phyloP scores from a whole-genome alignment of 2,329 filamentous ascomycete genomes.

The Malbranchea zuffiana region DNA sequence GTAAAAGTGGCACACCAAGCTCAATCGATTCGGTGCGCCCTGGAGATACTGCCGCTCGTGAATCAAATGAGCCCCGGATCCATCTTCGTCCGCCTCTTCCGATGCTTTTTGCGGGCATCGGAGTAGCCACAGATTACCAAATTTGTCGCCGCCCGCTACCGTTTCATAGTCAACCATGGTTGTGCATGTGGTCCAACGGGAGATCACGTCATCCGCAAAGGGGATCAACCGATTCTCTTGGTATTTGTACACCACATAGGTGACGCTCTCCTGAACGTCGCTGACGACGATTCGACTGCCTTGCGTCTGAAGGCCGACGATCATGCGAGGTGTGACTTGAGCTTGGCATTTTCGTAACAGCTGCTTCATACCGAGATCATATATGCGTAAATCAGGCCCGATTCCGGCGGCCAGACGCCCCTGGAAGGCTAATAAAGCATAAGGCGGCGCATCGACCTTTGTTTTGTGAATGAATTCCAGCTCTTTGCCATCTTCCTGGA shows the following conservation, averaged over 20 bases:
- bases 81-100: constrained; percentile 83
- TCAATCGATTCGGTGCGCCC: constrained; percentile 73
- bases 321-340: constrained; percentile 66
- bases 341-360: constrained; percentile 85
- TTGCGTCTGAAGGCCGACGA: constrained; percentile 79
- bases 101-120: constrained; percentile 78
- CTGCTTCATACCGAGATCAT: constrained; percentile 86
- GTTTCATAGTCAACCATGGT: constrained; percentile 98
- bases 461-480: constrained; percentile 96
- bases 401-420: constrained; percentile 79
- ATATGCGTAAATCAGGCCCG: constrained; percentile 70
- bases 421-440: constrained; percentile 86
- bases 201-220: constrained; percentile 80
- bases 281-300: constrained; percentile 84
- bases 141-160: constrained; percentile 88
- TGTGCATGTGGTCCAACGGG: constrained; percentile 81
- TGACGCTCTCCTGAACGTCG: constrained; percentile 85
- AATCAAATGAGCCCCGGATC: constrained; percentile 77
- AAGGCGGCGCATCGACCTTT: constrained; percentile 75
- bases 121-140: constrained; percentile 90
- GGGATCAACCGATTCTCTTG: constrained; percentile 85
- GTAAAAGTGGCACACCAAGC: constrained; percentile 79
- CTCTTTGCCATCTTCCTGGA: constrained; percentile 74
- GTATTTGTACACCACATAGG: constrained; percentile 86
- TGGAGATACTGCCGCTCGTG: constrained; percentile 86